Evolutionary conservation across 2,329 filamentous ascomycete species (phyloP).

Genomic region (Verticillium dahliae): DNA sequence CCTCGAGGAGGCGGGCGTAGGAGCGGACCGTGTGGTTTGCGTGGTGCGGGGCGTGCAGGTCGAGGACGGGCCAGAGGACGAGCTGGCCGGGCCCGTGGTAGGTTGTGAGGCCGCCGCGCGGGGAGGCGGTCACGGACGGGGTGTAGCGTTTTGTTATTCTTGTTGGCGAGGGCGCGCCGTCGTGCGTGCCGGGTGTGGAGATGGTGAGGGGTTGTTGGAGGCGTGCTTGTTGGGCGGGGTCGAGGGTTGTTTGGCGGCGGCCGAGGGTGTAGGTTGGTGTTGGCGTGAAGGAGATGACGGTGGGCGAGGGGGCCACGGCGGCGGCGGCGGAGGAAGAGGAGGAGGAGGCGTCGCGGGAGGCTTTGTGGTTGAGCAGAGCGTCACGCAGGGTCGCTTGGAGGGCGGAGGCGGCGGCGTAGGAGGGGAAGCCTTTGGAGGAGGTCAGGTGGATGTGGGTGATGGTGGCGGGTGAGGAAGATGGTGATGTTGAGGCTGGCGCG

Average conservation of each 20-base stretch:
- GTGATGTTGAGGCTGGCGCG: no score
- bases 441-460: constrained; percentile 9
- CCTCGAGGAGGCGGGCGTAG: constrained; percentile 75
- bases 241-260: constrained; percentile 62
- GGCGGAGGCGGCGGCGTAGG: constrained; percentile 8
- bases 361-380: constrained; percentile 27
- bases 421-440: not conserved
- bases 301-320: constrained; percentile 48
- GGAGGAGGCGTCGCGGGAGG: constrained; percentile 22
- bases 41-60: constrained; percentile 57
- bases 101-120: constrained; percentile 85
- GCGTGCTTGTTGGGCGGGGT: constrained; percentile 33
- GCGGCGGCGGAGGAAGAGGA: constrained; percentile 16
- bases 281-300: constrained; percentile 76
- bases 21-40: constrained; percentile 59
- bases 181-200: constrained; percentile 16
- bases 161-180: constrained; percentile 19
- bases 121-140: constrained; percentile 62
- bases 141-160: constrained; percentile 23
- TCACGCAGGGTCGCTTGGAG: constrained; percentile 20
- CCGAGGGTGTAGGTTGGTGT: constrained; percentile 84
- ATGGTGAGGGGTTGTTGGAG: constrained; percentile 32
- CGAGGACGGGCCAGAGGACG: constrained; percentile 87
- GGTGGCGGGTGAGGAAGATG: not conserved
- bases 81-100: constrained; percentile 94